These are phyloP conservation scores for Hanseniaspora sp. DNA, from an alignment of 1,139 yeast species.

Conservation along the genomic window DNA sequence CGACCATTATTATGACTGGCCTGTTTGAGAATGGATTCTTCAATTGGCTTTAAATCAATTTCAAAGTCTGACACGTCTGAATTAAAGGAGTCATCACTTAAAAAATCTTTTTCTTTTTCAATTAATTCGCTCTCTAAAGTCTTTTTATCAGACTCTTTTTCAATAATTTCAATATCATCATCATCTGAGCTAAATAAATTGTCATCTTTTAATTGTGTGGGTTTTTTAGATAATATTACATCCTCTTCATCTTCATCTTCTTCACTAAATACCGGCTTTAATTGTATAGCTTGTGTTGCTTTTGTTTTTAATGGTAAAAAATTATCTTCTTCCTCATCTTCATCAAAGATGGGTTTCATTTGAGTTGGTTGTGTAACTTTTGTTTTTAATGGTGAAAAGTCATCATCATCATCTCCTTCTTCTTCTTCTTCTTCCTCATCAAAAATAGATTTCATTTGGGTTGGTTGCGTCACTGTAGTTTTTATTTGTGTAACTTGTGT, in stretches of 20 bases:
- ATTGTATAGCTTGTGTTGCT: conserved; percentile 7
- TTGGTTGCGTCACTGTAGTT: background rate
- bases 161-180: background rate
- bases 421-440: background rate
- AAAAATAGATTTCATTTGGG: conserved; percentile 1
- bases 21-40: background rate
- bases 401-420: background rate
- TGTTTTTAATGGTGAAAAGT: background rate
- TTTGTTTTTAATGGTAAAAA: background rate
- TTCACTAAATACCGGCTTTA: conserved; percentile 19
- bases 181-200: conserved; percentile 8
- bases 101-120: background rate
- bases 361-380: background rate
- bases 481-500: conserved; percentile 14
- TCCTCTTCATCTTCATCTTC: conserved; percentile 21
- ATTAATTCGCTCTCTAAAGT: background rate
- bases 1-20: background rate
- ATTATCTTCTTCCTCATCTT: background rate
- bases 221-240: background rate
- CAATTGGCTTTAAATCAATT: conserved; percentile 6
- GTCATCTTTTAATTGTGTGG: background rate
- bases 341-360: background rate
- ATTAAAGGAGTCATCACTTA: background rate
- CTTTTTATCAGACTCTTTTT: background rate
- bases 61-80: conserved; percentile 13